phyloP scores from a whole-genome alignment of 2,329 filamentous ascomycete species.

The Chaetomiaceae sp. region DNA sequence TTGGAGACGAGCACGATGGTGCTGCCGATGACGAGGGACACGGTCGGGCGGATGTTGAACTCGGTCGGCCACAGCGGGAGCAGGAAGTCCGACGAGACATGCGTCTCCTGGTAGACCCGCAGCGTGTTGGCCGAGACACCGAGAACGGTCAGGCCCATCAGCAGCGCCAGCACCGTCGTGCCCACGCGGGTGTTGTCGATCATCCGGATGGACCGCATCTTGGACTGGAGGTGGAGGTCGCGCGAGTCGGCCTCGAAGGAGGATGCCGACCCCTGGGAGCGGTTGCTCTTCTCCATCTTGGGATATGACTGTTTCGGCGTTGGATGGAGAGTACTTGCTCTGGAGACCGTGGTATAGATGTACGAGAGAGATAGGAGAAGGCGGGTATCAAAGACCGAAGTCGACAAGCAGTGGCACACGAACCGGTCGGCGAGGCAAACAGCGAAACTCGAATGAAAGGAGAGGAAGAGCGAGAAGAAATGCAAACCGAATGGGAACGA shows the following conservation, averaged over 20 bases:
- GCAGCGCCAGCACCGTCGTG: conserved; percentile 45
- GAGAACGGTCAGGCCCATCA: conserved; percentile 46
- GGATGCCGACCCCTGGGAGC: conserved; percentile 32
- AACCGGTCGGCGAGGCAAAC: conserved; percentile 1
- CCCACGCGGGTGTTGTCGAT: conserved; percentile 41
- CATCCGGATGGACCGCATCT: conserved; percentile 34
- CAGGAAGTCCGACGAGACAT: conserved; percentile 40
- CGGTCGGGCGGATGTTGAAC: conserved; percentile 51
- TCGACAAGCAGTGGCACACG: conserved; percentile 6
- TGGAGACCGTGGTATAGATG: too few species aligned
- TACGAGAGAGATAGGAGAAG: neutral
- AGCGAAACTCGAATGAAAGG: too few species aligned
- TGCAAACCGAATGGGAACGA: neutral
- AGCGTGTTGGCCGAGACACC: conserved; percentile 50
- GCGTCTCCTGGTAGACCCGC: conserved; percentile 49
- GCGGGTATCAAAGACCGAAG: conserved; percentile 5
- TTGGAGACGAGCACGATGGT: conserved; percentile 45
- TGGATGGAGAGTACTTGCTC: too few species aligned
- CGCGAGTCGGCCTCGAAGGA: conserved; percentile 44
- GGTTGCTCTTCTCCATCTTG: conserved; percentile 21
- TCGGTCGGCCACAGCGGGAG: conserved; percentile 53
- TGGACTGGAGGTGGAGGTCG: conserved; percentile 34
- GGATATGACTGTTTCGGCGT: too few species aligned
- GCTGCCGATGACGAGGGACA: conserved; percentile 48
- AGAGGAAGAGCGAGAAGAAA: neutral